Percentiles rank a stretch among this genome's conserved stretches.
Conservation (phyloP, 306 rosid genomes). For the Dalbergia cochinchinensis region DNA sequence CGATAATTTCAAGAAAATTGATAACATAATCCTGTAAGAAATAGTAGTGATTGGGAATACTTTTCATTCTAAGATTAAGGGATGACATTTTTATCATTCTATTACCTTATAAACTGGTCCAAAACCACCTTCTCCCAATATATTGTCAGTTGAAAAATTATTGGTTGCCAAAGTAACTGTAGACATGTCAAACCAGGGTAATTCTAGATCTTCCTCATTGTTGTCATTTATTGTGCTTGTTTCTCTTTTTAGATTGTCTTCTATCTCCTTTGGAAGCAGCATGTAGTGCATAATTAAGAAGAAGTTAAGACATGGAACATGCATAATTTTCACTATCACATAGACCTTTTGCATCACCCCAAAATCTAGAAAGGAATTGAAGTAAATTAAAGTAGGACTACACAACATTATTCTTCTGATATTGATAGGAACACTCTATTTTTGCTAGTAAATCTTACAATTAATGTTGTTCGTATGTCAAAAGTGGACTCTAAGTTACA, state of each 20-base stretch:
- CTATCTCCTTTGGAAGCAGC: background rate
- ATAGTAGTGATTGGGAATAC: no score
- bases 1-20: no score
- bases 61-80: no score
- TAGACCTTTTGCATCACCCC: background rate
- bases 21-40: no score
- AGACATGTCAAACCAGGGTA: slow-evolving; percentile 50
- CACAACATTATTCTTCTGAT: no score
- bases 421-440: no score
- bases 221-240: background rate
- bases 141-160: slow-evolving; percentile 40
- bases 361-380: no score
- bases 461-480: no score
- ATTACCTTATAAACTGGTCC: slow-evolving; percentile 52
- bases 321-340: background rate
- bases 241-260: background rate
- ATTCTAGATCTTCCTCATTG: slow-evolving; percentile 46
- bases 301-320: background rate
- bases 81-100: no score
- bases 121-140: slow-evolving; percentile 50
- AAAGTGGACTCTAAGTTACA: no score
- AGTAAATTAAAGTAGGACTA: no score
- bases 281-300: background rate
- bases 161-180: slow-evolving; percentile 47
- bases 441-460: no score